Percentiles rank a stretch among this genome's conserved stretches.
phyloP scores from a whole-genome alignment of 805 yeast genomes.

The Teunomyces lycoperdinae region DNA sequence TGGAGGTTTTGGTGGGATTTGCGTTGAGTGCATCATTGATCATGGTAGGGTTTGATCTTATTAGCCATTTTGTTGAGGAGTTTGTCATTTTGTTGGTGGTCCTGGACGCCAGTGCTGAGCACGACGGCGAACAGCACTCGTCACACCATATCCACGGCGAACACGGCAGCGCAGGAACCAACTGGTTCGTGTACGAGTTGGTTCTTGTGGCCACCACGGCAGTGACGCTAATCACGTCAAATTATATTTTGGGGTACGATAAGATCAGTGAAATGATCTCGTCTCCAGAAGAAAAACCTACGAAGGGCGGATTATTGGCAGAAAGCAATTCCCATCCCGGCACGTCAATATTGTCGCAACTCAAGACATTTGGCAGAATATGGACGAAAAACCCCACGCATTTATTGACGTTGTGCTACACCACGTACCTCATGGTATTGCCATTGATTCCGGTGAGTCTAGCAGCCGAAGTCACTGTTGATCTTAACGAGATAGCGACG shows the following conservation, averaged over 20 bases:
- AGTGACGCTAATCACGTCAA: slow-evolving; percentile 31
- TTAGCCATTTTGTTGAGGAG: slow-evolving; percentile 86
- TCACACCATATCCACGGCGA: slow-evolving; percentile 41
- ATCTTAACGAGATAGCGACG: slow-evolving; percentile 46
- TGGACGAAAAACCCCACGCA: slow-evolving; percentile 43
- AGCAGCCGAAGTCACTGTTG: slow-evolving; percentile 27
- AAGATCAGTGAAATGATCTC: slow-evolving; percentile 34
- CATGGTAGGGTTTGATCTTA: slow-evolving; percentile 86
- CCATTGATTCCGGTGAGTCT: slow-evolving; percentile 38
- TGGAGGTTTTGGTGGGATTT: slow-evolving; percentile 84
- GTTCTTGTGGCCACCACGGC: slow-evolving; percentile 16
- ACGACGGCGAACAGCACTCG: slow-evolving; percentile 23
- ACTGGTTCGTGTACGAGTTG: slow-evolving; percentile 31
- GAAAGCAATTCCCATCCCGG: not conserved
- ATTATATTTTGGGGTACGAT: slow-evolving; percentile 30
- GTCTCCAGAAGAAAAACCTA: slow-evolving; percentile 14
- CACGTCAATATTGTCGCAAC: not conserved
- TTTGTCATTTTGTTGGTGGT: slow-evolving; percentile 45
- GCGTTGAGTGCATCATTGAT: slow-evolving; percentile 80
- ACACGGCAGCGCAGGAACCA: slow-evolving; percentile 12
- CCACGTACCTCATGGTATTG: slow-evolving; percentile 36
- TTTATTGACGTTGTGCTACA: slow-evolving; percentile 43
- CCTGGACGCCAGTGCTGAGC: slow-evolving; percentile 19
- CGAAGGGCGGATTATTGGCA: slow-evolving; percentile 6
- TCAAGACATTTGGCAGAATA: slow-evolving; percentile 12